phyloP scores from a whole-genome alignment of 2,329 filamentous ascomycete species.

The Apiospora hydei region DNA sequence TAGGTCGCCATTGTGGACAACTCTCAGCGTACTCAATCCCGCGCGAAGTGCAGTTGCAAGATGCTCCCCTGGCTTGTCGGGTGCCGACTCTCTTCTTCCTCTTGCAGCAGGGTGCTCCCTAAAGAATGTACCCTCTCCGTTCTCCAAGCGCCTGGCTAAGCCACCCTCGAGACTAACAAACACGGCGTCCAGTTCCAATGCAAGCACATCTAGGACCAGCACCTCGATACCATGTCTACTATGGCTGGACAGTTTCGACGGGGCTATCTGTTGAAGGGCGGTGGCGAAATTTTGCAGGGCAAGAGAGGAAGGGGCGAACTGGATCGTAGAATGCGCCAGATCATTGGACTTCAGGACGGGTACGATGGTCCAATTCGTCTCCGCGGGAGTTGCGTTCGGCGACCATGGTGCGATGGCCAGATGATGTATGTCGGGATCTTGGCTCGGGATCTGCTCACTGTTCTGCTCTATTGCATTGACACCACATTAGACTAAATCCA shows the following conservation, averaged over 20 bases:
- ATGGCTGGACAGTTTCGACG: slow-evolving; percentile 76
- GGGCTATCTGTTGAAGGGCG: slow-evolving; percentile 74
- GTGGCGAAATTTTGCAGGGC: slow-evolving; percentile 82
- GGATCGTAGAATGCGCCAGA: slow-evolving; percentile 78
- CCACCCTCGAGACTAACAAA: slow-evolving; percentile 88
- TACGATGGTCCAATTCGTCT: slow-evolving; percentile 83
- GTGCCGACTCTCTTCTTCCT: slow-evolving; percentile 40
- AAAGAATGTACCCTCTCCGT: slow-evolving; percentile 84
- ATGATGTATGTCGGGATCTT: slow-evolving; percentile 58
- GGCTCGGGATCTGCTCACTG: slow-evolving; percentile 39
- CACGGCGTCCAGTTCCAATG: slow-evolving; percentile 81
- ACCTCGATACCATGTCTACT: slow-evolving; percentile 84
- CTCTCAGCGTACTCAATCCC: slow-evolving; percentile 73
- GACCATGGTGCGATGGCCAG: slow-evolving; percentile 79
- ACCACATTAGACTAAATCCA: not conserved
- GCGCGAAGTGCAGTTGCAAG: slow-evolving; percentile 74
- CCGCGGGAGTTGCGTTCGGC: slow-evolving; percentile 63
- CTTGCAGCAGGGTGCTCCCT: slow-evolving; percentile 59
- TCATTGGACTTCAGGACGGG: slow-evolving; percentile 72
- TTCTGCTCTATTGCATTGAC: slow-evolving; percentile 35
- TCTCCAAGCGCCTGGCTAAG: slow-evolving; percentile 79
- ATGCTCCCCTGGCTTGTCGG: slow-evolving; percentile 58
- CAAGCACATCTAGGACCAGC: slow-evolving; percentile 79
- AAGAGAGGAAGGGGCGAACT: slow-evolving; percentile 76
- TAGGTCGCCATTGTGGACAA: slow-evolving; percentile 86